Evolutionary conservation across 2,329 filamentous ascomycete species (phyloP), one percentile per base, ranked within the genome.

Genomic region (Leptosphaerulina australis): DNA sequence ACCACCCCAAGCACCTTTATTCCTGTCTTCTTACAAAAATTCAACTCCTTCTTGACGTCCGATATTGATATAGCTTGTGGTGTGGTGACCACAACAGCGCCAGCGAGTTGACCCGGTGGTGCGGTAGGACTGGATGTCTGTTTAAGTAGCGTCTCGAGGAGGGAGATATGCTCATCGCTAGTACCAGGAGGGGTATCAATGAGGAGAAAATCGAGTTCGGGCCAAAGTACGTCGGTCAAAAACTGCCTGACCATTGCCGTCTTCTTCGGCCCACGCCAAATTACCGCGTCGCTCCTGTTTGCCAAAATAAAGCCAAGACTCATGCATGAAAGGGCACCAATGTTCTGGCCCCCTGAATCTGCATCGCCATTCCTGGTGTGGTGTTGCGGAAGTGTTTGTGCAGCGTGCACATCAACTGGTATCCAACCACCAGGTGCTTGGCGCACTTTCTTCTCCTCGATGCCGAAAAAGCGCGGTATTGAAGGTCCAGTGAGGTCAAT

Each of bases 211-310:
- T 97, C 93, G n/a, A 90, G 84, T 44, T 84, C 83, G 0, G 79
- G 83, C 94, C 94, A 97, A 22, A 90, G 81, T 4, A 97, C 92
- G 67, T 97, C 92, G 1, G 89, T 88, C 21, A 99, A 79, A 69
- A 99, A 99, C 72, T 99, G 94, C 30, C 92, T 86, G 50, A 99
- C 91, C 94, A 99, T 99, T 40, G 94, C 94, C 4, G 94, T 99
- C 78, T 99, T 99, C 76, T 99, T 99, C 2, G 94, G 94, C 0
- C 94, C 94, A 44, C 94, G 85, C 94, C 94, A 99, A 29, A 99
- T 94, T 0, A 99, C 92, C 0, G 94, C 93, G 64, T 97, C 91
- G 55, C 89, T 90, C 62, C 93, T 81, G 54, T 86, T 84, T 3
- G 87, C 86, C 5, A 99, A 81, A 5, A 99, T 82, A 66, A 99